Conservation (phyloP, 805 yeast genomes). For the Cyberlindnera veronae region DNA sequence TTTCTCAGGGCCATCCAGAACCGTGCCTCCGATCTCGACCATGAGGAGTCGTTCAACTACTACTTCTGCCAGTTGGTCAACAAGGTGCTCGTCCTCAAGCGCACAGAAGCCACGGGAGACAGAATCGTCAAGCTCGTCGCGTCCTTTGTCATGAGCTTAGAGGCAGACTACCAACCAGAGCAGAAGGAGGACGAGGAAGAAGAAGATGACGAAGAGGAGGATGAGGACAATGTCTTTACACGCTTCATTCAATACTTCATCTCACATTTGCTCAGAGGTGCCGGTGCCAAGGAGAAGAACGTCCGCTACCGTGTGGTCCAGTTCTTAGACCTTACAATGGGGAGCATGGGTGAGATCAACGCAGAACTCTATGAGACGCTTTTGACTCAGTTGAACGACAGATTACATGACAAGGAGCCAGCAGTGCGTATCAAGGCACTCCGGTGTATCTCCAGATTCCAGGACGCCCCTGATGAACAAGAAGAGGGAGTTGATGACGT, state of each 20-base stretch:
- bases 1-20: constrained; percentile 56
- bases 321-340: constrained; percentile 65
- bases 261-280: constrained; percentile 69
- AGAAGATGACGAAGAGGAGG: constrained; percentile 31
- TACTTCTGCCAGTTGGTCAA: constrained; percentile 60
- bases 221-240: constrained; percentile 39
- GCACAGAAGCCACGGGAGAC: constrained; percentile 70
- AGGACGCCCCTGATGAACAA: constrained; percentile 37
- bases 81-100: constrained; percentile 63
- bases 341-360: constrained; percentile 71
- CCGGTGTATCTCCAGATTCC: constrained; percentile 74
- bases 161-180: constrained; percentile 22
- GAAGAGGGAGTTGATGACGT: constrained; percentile 36
- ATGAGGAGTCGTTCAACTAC: constrained; percentile 56
- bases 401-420: constrained; percentile 75
- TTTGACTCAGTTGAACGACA: constrained; percentile 53
- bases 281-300: constrained; percentile 68
- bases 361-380: constrained; percentile 65
- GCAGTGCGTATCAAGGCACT: constrained; percentile 81
- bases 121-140: constrained; percentile 66
- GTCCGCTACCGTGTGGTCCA: constrained; percentile 83
- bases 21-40: constrained; percentile 48
- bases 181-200: constrained; percentile 21
- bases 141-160: constrained; percentile 51
- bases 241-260: constrained; percentile 59